Evolutionary conservation across 306 rosid genomes (phyloP), one percentile per base, ranked within the genome.

Genomic region (Acmispon strigosus): DNA sequence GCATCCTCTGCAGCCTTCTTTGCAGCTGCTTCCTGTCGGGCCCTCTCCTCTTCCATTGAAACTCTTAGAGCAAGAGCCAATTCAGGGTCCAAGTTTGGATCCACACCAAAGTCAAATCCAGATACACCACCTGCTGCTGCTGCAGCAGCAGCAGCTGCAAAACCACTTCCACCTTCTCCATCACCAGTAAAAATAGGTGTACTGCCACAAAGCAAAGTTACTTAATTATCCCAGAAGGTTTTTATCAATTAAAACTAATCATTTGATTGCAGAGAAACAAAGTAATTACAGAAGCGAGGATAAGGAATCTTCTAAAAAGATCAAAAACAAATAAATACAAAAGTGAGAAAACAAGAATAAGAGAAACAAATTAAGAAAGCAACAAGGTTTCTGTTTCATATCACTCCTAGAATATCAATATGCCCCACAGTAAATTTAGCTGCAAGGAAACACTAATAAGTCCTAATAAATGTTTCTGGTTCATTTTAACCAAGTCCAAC

Each of bases 21-120:
- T 13, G 99, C 99, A 76, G 99, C 97, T 44, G 99, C 99, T 82
- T 95, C 99, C 60, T 95, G 99, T 72, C 99, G 86, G 45, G 97
- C 99, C 85, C 99, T 89, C 86, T 95, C 99, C 81, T 95, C 99
- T 81, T 95, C 99, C 99, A 95, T 95, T 50, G 99, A 95, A 79
- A 95, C 99, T 81, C 99, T 89, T 29, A 95, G 91, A 76, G 99
- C 99, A 73, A 95, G 99, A 69, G 99, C 99, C 69, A 95, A 87
- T 77, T 95, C 99, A 18, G 99, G 99, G 73, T 95, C 99, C 82
- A 95, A 79, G 90, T 95, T 95, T 10, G 99, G 99, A 87, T 95
- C 99, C 61, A 95, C 99, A 14, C 99, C 99, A 39, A 95, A 95
- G 61, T 95, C 99, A 89, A 76, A 95, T 56, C 99, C 96, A 81